Conservation (phyloP, 768 basidiomycete species). For the Kockovaella imperatae region DNA sequence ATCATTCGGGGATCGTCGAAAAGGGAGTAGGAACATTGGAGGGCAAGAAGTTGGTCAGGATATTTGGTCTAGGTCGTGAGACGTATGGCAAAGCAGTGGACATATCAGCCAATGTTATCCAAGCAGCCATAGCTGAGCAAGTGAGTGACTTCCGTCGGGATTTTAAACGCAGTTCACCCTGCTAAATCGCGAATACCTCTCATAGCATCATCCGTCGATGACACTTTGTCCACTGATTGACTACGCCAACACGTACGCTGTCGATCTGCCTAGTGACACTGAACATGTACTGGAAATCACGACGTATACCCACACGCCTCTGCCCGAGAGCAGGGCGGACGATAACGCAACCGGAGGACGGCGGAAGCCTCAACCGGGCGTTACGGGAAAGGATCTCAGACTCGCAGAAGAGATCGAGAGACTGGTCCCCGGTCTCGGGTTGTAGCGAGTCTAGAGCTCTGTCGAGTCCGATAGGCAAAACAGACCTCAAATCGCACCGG, state of each 20-base stretch:
- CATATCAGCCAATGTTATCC: background rate
- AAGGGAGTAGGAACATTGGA: conserved; percentile 18
- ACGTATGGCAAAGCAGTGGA: conserved; percentile 8
- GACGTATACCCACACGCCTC: conserved; percentile 33
- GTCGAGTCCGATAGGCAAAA: too few relatives aligned
- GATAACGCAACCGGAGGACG: conserved; percentile 1
- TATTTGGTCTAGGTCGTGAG: conserved; percentile 14
- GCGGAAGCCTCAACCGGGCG: conserved; percentile 24
- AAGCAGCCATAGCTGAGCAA: conserved; percentile 20
- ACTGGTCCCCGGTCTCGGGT: too few relatives aligned
- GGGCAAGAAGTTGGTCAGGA: conserved; percentile 18
- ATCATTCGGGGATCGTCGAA: background rate
- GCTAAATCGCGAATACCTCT: too few relatives aligned
- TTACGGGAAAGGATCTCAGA: conserved; percentile 29
- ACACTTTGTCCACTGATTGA: conserved; percentile 22
- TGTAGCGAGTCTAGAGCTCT: too few relatives aligned
- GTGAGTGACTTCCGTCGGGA: conserved; percentile 12
- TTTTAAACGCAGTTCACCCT: background rate
- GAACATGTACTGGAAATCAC: conserved; percentile 24
- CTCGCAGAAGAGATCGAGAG: conserved; percentile 23
- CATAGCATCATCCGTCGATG: conserved; percentile 33
- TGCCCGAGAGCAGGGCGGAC: conserved; percentile 10
- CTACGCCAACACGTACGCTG: conserved; percentile 5
- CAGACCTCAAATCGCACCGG: too few relatives aligned
- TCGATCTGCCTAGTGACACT: background rate